Conservation (phyloP, 257 asterid species). For the Primulina eburnea region DNA sequence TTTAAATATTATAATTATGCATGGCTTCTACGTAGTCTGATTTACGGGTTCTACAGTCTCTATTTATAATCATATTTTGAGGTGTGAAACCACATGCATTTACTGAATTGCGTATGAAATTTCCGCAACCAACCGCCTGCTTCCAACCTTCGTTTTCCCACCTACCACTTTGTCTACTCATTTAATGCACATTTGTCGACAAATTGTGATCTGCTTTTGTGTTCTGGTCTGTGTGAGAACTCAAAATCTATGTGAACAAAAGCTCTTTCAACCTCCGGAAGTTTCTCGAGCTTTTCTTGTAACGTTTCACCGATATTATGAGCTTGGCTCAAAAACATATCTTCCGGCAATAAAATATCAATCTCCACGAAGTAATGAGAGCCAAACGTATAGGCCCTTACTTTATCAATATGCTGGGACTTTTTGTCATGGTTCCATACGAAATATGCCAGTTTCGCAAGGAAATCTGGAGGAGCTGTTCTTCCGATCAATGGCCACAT, state of each 20-base stretch:
- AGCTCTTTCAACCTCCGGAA: constrained; percentile 82
- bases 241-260: constrained; percentile 91
- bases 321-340: constrained; percentile 68
- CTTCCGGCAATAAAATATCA: constrained; percentile 76
- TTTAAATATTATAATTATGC: too few relatives aligned
- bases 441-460: constrained; percentile 69
- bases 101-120: too few relatives aligned
- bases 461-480: constrained; percentile 94
- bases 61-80: too few relatives aligned
- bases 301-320: constrained; percentile 84
- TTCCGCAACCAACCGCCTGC: too few relatives aligned
- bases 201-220: constrained; percentile 43
- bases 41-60: too few relatives aligned
- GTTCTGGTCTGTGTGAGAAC: constrained; percentile 76
- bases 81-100: too few relatives aligned
- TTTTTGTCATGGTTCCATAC: constrained; percentile 81
- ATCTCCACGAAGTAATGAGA: constrained; percentile 89
- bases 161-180: too few relatives aligned
- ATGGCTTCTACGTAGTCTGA: too few relatives aligned
- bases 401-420: constrained; percentile 80
- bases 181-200: too few relatives aligned
- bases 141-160: too few relatives aligned
- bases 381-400: constrained; percentile 86
- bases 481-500: constrained; percentile 82
- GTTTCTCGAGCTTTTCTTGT: constrained; percentile 79